These are phyloP conservation scores for Rachicladosporium sp. DNA, from an alignment of 2,329 filamentous ascomycete species.

Conservation along the genomic window DNA sequence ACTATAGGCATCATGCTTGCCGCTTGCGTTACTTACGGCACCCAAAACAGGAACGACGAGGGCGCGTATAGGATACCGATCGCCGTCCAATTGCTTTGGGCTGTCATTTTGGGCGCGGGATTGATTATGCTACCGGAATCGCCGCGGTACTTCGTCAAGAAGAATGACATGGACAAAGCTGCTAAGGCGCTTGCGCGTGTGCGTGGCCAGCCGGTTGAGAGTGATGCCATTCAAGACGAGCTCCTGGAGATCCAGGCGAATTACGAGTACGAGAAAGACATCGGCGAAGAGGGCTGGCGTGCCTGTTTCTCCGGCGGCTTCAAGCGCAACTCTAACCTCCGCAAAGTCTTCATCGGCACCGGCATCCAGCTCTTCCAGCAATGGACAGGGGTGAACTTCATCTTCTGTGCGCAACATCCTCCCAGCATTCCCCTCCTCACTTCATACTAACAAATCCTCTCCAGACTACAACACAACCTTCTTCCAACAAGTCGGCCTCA, in stretches of 20 bases:
- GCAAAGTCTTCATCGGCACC: conserved; percentile 35
- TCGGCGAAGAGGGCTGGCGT: conserved; percentile 41
- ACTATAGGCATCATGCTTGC: conserved; percentile 69
- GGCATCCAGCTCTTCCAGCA: conserved; percentile 39
- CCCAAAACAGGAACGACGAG: conserved; percentile 48
- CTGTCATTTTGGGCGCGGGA: conserved; percentile 58
- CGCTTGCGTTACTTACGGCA: conserved; percentile 61
- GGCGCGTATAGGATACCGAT: conserved; percentile 72
- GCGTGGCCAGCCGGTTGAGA: conserved; percentile 61
- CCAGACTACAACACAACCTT: conserved; percentile 56
- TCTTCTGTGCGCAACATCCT: conserved; percentile 36
- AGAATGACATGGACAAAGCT: conserved; percentile 56
- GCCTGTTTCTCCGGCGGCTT: conserved; percentile 48
- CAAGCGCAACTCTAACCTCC: conserved; percentile 39
- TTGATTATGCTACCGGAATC: conserved; percentile 71
- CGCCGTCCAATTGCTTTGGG: conserved; percentile 68
- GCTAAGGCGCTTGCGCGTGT: conserved; percentile 52
- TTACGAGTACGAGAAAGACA: conserved; percentile 65
- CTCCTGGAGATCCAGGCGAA: conserved; percentile 81
- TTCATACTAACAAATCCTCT: neutral
- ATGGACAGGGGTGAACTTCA: conserved; percentile 84
- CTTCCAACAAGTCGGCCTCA: conserved; percentile 65
- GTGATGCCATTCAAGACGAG: conserved; percentile 64
- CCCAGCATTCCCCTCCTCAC: neutral
- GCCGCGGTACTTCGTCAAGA: conserved; percentile 74